Evolutionary conservation across 345 rosid species (phyloP).

Genomic region (Balakata baccata): DNA sequence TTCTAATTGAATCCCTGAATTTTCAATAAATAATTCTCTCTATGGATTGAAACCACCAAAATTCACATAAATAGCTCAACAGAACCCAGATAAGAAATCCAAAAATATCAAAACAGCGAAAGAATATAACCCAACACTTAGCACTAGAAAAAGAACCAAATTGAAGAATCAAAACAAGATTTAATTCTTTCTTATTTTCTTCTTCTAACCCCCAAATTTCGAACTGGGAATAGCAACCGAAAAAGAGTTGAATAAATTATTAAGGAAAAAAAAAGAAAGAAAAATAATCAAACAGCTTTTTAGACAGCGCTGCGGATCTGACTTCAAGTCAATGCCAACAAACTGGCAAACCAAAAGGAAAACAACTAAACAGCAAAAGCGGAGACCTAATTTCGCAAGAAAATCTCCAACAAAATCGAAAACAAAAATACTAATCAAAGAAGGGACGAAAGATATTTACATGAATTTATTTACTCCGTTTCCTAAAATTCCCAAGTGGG

Average conservation of each 20-base stretch:
- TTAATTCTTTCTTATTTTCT: not conserved
- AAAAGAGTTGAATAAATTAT: not conserved
- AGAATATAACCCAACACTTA: not conserved
- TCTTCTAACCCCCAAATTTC: not conserved
- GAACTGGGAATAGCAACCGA: not conserved
- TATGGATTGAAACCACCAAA: not conserved
- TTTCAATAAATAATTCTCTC: not conserved
- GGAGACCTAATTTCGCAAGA: not conserved
- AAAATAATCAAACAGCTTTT: not conserved
- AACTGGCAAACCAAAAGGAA: not conserved
- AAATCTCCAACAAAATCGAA: not conserved
- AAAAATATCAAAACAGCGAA: not conserved
- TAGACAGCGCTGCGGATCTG: not conserved
- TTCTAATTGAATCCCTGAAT: not conserved
- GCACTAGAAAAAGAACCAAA: not conserved
- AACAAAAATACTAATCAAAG: not conserved
- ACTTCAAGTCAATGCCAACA: not conserved
- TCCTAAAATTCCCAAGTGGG: conserved; percentile 9
- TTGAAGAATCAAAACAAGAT: not conserved
- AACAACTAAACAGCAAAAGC: not conserved
- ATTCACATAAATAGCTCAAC: not conserved
- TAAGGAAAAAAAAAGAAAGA: not conserved
- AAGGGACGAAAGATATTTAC: conserved; percentile 8
- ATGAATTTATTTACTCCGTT: not conserved
- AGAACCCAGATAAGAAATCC: no score